phyloP scores from a whole-genome alignment of 1,284 basidiomycete genomes.

The Gymnopus androsaceus region DNA sequence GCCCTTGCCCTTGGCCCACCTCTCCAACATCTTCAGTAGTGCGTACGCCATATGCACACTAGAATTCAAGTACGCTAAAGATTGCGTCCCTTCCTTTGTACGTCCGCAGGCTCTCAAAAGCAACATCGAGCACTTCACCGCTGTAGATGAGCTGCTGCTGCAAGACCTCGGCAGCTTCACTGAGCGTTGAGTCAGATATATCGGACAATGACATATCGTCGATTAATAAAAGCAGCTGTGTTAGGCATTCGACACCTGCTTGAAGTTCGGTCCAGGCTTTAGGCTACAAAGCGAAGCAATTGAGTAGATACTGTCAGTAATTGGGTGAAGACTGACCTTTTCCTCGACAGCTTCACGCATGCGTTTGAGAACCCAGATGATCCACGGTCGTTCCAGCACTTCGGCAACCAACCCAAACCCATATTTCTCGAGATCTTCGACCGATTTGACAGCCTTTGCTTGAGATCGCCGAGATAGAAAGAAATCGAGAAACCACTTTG shows the following conservation, averaged over 20 bases:
- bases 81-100: slow-evolving; percentile 79
- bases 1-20: slow-evolving; percentile 69
- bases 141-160: slow-evolving; percentile 93
- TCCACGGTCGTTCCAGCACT: slow-evolving; percentile 83
- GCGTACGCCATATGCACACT: slow-evolving; percentile 82
- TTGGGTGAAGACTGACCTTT: slow-evolving; percentile 56
- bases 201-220: slow-evolving; percentile 61
- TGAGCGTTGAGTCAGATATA: slow-evolving; percentile 55
- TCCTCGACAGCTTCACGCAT: slow-evolving; percentile 88
- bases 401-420: slow-evolving; percentile 79
- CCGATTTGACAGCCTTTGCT: slow-evolving; percentile 1
- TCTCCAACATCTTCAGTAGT: slow-evolving; percentile 84
- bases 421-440: slow-evolving; percentile 45
- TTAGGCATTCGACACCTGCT: slow-evolving; percentile 91
- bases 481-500: slow-evolving; percentile 89
- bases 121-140: slow-evolving; percentile 86
- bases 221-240: slow-evolving; percentile 83
- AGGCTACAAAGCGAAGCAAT: slow-evolving; percentile 51
- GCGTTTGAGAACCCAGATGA: slow-evolving; percentile 85
- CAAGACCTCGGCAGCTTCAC: slow-evolving; percentile 76
- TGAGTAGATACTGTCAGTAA: slow-evolving; percentile 12
- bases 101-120: slow-evolving; percentile 70
- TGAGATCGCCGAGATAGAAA: slow-evolving; percentile 64
- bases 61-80: slow-evolving; percentile 78
- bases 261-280: slow-evolving; percentile 92